A percentile compares a stretch with the other conserved stretches of the same genome.
Evolutionary conservation across 495 filamentous ascomycete genomes (phyloP).

Genomic region (Beverwykella pulmonaria): DNA sequence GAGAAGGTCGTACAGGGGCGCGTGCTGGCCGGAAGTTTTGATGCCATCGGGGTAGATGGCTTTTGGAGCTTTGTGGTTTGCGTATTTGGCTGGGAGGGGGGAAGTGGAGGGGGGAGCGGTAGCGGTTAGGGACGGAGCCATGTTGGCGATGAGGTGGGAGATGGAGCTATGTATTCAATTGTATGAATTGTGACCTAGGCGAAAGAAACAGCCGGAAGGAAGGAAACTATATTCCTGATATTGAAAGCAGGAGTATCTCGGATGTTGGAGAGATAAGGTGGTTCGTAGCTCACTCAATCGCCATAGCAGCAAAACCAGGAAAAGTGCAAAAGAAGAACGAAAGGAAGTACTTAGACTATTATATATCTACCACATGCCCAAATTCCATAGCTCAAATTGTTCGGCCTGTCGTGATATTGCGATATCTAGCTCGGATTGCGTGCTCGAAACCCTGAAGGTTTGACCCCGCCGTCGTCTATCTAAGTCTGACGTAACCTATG

Average conservation of each 20-base stretch:
- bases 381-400: neutral
- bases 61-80: constrained; percentile 36
- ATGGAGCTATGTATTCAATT: neutral
- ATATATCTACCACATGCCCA: neutral
- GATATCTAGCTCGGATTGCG: constrained; percentile 23
- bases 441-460: constrained; percentile 18
- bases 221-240: neutral
- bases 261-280: neutral
- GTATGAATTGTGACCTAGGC: too few species aligned
- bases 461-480: constrained; percentile 6
- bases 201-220: too few species aligned
- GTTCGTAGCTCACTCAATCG: neutral
- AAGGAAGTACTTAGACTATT: neutral
- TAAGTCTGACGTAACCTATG: neutral
- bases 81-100: constrained; percentile 6
- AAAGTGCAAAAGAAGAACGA: neutral
- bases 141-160: neutral
- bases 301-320: neutral
- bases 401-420: constrained; percentile 27
- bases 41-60: constrained; percentile 48
- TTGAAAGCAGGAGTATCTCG: neutral
- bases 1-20: constrained; percentile 68
- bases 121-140: constrained; percentile 26
- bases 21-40: constrained; percentile 78
- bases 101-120: constrained; percentile 7